Evolutionary conservation across 768 basidiomycete species (phyloP), one percentile per base, ranked within the genome.

Genomic region (Lentinula guzmanii): DNA sequence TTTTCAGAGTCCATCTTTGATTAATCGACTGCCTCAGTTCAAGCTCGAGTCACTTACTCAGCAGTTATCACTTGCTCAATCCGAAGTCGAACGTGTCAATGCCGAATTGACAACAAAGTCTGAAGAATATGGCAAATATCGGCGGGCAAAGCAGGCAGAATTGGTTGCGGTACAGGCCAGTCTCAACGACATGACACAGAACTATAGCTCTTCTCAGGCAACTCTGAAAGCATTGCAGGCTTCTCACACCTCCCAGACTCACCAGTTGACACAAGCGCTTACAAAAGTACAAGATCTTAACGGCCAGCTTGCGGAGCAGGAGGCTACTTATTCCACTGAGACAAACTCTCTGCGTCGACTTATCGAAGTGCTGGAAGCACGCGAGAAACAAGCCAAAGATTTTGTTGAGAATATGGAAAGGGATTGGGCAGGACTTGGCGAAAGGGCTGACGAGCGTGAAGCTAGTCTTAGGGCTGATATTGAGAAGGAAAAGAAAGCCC

Each of bases 21-120:
- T 48, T 42, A 63, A 18, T 67, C 39, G 18, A 43, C 18, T 43
- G 31, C 53, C 43, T 3, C 70, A 95, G 90, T 96, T 95, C 80
- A 93, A 91, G 74, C 72, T 95, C 62, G 89, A 95, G 61, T 86
- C 92, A 1, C 80, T 92, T 13, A 79, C 86, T 4, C 92, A 95
- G 73, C 92, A 95, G 73, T 77, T 95, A 6, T 73, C 87, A 62
- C 83, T 94, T 4, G 80, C 91, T 4, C 86, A 89, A 71, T 78
- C 83, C 0, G 94, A 97, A 73, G 82, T 83, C 15, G 83, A 91
- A 60, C 89, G 91, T 52, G 77, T 83, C 24, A 85, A 82, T 65
- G 71, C 77, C 16, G 91, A 95, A 67, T 82, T 95, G 56, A 75
- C 77, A 2, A 71, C 81, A 60, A 90, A 93, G 71, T 84, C 87